Evolutionary conservation across 306 rosid species (phyloP), one percentile per base, ranked within the genome.

Genomic region (Trichosanthes truncata): DNA sequence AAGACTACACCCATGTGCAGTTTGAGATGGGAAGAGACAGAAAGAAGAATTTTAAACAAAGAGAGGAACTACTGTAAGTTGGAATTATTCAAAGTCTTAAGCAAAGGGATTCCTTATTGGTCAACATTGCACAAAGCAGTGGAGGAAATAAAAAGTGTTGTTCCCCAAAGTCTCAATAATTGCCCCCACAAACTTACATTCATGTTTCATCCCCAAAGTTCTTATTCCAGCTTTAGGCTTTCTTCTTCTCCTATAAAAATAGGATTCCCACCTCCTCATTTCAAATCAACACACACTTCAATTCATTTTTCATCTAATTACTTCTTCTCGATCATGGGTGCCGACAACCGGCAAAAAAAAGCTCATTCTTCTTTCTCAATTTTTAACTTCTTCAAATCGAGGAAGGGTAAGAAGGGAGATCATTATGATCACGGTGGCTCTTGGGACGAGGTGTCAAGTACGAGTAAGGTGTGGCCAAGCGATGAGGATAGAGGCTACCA

Each of bases 371-470:
- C 93, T 9, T 78, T 89, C 82, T 89, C 96, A 38, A 33, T 89
- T 35, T 90, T 91, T 66, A 87, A 52, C 86, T 55, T 90, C 68
- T 89, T 93, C 87, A 90, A 84, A 80, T 51, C 90, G 0, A 80
- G 78, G 29, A 86, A 59, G 69, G 74, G 83, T 4, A 80, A 84
- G 67, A 78, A 83, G n/a, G 79, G 59, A 31, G 81, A 31, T 0
- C 46, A 61, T 23, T 55, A 80, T 35, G 81, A 68, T 0, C 26
- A 85, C 8, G 71, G 72, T 51, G 79, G 13, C 18, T 14, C 3
- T n/a, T 81, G 88, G 53, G 89, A 88, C 2, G 89, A 84, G 10
- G 81, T 85, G 23, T 6, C 66, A 29, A 91, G 80, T 60, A 38
- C 67, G 7, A 61, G 84, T 14, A 90, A 77, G 84, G 86, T 90